Evolutionary conservation across 106 monocot species (phyloP), one percentile per base, ranked within the genome.

Genomic region (Dioscorea zingiberensis): DNA sequence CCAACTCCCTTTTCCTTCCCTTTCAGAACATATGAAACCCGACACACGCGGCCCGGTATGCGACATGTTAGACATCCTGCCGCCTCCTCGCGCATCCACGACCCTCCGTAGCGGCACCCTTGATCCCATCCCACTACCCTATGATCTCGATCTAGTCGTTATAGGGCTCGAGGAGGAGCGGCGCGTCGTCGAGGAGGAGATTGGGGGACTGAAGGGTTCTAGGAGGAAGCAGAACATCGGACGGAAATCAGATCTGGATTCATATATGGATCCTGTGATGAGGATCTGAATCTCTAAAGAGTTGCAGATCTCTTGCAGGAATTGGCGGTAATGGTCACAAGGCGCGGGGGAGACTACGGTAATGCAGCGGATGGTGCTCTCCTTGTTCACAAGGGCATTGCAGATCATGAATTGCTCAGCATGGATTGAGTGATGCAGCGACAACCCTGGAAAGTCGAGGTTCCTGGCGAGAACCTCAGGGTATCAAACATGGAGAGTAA

Each of bases 281-380:
- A 86, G 78, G 67, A 97, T 73, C 46, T 63, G 65, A 78, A 87
- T 82, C 47, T 73, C 71, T 7, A 79, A 59, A 7, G 90, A 67
- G 54, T 55, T 54, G 47, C 94, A 84, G 82, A 94, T 64, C 68
- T 95, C 94, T 69, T 94, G 90, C 18, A 92, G 69, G 81, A 92
- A 98, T 81, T 98, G 92, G 57, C 88, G 85, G 81, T 88, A 89
- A 79, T 98, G 97, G 75, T 88, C 92, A 68, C 92, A 98, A 15
- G 92, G 92, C 63, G 75, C 71, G 44, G 73, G 58, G 57, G 92
- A 91, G 68, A 98, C n/a, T n/a, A n/a, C 92, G 60, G 88, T 86
- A 77, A 98, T 44, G 80, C 69, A 78, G 27, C 26, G 76, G 73
- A 98, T 61, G 51, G 32, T 60, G 17, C 68, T 2, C 76, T 83